Percentiles rank a stretch among this genome's conserved stretches.
phyloP scores from a whole-genome alignment of 306 rosid genomes.

The Acacia crassicarpa region DNA sequence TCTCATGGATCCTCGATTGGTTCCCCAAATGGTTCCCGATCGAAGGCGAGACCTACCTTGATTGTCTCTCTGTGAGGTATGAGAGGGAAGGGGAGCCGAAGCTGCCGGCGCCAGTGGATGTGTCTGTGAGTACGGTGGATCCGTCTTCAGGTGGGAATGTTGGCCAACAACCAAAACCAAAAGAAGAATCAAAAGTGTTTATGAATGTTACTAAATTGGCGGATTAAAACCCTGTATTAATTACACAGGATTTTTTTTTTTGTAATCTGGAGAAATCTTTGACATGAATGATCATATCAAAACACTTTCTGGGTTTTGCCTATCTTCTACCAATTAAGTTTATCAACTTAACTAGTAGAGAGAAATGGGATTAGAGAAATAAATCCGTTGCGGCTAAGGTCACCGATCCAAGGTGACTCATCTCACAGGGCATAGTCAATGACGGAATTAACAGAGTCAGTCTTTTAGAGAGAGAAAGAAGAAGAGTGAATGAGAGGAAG shows the following conservation, averaged over 20 bases:
- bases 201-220: slow-evolving; percentile 38
- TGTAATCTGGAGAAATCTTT: slow-evolving; percentile 47
- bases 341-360: slow-evolving; percentile 1
- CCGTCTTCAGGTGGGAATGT: slow-evolving; percentile 43
- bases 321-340: slow-evolving; percentile 27
- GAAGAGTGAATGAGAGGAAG: neutral
- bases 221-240: slow-evolving; percentile 33
- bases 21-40: too few relatives aligned
- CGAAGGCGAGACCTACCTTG: too few relatives aligned
- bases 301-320: slow-evolving; percentile 29
- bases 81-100: too few relatives aligned
- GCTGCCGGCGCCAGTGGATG: too few relatives aligned
- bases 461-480: slow-evolving; percentile 23
- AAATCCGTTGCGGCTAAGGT: slow-evolving; percentile 29
- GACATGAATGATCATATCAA: slow-evolving; percentile 36
- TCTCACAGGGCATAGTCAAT: slow-evolving; percentile 48
- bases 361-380: slow-evolving; percentile 24
- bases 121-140: too few relatives aligned
- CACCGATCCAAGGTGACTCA: slow-evolving; percentile 43
- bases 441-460: slow-evolving; percentile 42
- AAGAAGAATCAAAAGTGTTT: slow-evolving; percentile 19
- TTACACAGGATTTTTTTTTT: slow-evolving; percentile 32
- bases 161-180: slow-evolving; percentile 22
- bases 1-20: too few relatives aligned
- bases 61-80: too few relatives aligned